phyloP scores from a whole-genome alignment of 2,329 filamentous ascomycete genomes.

The Cladophialophora immunda region DNA sequence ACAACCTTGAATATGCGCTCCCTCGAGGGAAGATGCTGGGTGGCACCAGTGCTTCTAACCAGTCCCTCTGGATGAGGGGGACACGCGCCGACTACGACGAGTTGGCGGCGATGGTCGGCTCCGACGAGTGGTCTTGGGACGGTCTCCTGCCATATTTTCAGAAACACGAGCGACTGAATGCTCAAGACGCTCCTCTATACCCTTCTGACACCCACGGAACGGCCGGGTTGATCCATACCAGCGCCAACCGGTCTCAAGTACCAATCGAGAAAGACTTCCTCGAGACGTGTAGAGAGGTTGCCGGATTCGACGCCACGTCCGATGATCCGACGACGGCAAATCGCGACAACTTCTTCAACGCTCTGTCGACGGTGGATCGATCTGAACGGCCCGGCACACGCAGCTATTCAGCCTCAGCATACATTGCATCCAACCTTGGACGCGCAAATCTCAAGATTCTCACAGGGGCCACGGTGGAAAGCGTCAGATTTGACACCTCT shows the following conservation, averaged over 20 bases:
- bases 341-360: constrained; percentile 15
- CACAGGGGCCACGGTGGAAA: constrained; percentile 55
- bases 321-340: constrained; percentile 18
- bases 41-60: constrained; percentile 45
- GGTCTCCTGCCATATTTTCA: constrained; percentile 39
- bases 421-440: constrained; percentile 45
- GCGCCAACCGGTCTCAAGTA: constrained; percentile 26
- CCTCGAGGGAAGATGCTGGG: constrained; percentile 46
- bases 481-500: constrained; percentile 53
- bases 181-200: constrained; percentile 30
- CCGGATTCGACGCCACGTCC: constrained; percentile 5
- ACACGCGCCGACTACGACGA: constrained; percentile 41
- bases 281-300: constrained; percentile 26
- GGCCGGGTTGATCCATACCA: constrained; percentile 47
- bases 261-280: constrained; percentile 27
- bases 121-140: constrained; percentile 44
- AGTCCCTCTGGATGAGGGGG: constrained; percentile 35
- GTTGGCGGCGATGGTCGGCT: constrained; percentile 42
- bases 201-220: constrained; percentile 35
- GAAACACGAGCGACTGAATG: constrained; percentile 43
- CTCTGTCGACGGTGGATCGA: constrained; percentile 24
- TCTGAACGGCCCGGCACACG: constrained; percentile 34
- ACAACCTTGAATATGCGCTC: constrained; percentile 37
- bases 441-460: constrained; percentile 57
- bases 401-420: constrained; percentile 52